Evolutionary conservation across 2,329 filamentous ascomycete species (phyloP), one percentile per base, ranked within the genome.

Genomic region (Xylariaceae sp.): DNA sequence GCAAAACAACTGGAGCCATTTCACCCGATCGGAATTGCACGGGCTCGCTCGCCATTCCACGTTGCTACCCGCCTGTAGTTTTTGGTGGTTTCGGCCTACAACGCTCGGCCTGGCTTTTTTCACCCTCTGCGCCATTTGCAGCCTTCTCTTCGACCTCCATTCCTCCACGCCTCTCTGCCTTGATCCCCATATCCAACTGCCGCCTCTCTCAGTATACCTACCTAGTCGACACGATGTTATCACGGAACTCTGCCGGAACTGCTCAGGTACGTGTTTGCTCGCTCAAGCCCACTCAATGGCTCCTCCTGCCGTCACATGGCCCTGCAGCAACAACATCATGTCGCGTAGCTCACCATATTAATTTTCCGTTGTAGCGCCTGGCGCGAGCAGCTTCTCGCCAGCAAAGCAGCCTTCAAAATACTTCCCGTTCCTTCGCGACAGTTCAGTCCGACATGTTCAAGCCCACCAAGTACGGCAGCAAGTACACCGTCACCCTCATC

Each of bases 401-500:
- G 56, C 68, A 69, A 54, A 66, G 67, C 55, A 60, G 64, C 48
- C 56, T 60, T 56, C 56, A 59, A 37, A 57, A 64, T 50, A 61
- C 64, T 52, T 64, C 70, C 45, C 75, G 77, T 64, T 70, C 72
- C 59, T 83, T 89, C 66, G 88, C 89, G 59, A 95, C 88, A 52
- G 76, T 95, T 59, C 82, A 89, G 71, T 86, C 86, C 66, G 93
- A 97, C 71, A 91, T 97, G 72, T 96, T 97, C 81, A 95, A 96
- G 81, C 90, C 90, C 59, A 89, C 91, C 74, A 93, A 97, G 79
- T 97, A 90, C 69, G 93, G 93, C 68, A 89, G 91, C 74, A 98
- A 97, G 77, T 98, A 97, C 80, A 98, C 93, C 29, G 91, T 96
- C 59, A 96, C 91, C 52, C 79, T 98, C 63, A 97, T 98, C 67